Evolutionary conservation across 371 early-diverging fungal genomes (phyloP).

Genomic region (Rhizopus microsporus): DNA sequence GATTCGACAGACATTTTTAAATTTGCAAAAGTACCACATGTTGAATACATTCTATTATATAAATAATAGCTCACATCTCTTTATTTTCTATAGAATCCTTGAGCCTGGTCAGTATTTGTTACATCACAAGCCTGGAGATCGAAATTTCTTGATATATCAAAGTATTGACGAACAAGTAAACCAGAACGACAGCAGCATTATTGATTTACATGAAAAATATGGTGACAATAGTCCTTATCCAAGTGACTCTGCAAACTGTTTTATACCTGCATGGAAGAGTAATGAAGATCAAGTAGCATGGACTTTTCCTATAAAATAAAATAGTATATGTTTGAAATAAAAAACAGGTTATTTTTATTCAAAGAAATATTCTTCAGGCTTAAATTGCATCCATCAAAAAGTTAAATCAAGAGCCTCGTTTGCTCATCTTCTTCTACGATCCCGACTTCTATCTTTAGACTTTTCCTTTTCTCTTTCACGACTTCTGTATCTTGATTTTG

Average conservation of each 20-base stretch:
- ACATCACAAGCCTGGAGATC: conserved; percentile 8
- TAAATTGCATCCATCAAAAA: not conserved
- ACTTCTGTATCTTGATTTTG: conserved; percentile 27
- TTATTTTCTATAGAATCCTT: conserved; percentile 4
- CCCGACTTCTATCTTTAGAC: conserved; percentile 25
- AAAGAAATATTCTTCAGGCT: too few species aligned
- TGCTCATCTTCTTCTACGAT: conserved; percentile 14
- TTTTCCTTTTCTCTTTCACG: conserved; percentile 25
- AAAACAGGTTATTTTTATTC: not conserved
- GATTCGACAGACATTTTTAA: conserved; percentile 10
- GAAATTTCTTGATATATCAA: conserved; percentile 4
- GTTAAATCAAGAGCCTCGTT: not conserved
- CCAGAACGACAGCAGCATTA: too few species aligned
- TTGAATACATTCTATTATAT: not conserved
- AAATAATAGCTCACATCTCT: not conserved
- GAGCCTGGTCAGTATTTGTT: conserved; percentile 19
- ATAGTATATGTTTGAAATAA: not conserved
- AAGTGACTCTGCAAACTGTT: not conserved
- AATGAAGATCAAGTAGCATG: not conserved
- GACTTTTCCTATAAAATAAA: conserved; percentile 1
- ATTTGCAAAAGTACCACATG: conserved; percentile 10
- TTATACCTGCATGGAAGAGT: not conserved
- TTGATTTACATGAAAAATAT: conserved; percentile 1
- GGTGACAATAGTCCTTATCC: not conserved
- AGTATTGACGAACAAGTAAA: not conserved